Conservation (phyloP, 768 basidiomycete species). For the Kockovaella imperatae region DNA sequence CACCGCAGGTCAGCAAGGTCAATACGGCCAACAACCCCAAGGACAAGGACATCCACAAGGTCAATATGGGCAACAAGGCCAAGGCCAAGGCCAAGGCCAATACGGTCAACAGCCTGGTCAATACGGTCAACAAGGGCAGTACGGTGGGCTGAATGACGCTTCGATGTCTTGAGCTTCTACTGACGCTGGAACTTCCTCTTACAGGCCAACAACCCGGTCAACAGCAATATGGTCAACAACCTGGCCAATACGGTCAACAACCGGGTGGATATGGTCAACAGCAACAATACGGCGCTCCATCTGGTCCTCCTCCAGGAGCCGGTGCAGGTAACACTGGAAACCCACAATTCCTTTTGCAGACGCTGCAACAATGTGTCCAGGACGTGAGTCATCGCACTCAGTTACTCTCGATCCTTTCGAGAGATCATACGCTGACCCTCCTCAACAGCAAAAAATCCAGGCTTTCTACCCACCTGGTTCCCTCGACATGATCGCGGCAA, state of each 20-base stretch:
- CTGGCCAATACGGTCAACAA: constrained; percentile 7
- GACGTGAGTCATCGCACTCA: constrained; percentile 40
- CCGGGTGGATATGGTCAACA: too few species aligned
- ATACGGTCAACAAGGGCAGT: constrained; percentile 12
- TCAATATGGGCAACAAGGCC: not conserved
- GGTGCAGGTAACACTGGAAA: constrained; percentile 20
- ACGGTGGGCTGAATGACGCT: too few species aligned
- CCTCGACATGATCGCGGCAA: constrained; percentile 45
- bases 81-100: not conserved
- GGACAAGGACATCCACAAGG: too few species aligned
- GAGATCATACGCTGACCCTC: not conserved
- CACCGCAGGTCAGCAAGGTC: constrained; percentile 12
- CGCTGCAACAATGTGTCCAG: constrained; percentile 43
- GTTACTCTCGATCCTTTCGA: not conserved
- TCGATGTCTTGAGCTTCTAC: too few species aligned
- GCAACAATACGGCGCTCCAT: constrained; percentile 31
- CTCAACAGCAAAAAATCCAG: constrained; percentile 42
- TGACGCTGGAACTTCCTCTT: too few species aligned
- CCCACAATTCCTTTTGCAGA: constrained; percentile 20
- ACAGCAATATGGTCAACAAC: constrained; percentile 12
- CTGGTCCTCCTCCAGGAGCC: constrained; percentile 7
- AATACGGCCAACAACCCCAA: constrained; percentile 25
- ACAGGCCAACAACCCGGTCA: constrained; percentile 15
- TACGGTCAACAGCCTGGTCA: constrained; percentile 6
- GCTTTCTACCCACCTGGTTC: constrained; percentile 48